phyloP scores from a whole-genome alignment of 2,329 filamentous ascomycete species.

The Biscogniauxia sp. region DNA sequence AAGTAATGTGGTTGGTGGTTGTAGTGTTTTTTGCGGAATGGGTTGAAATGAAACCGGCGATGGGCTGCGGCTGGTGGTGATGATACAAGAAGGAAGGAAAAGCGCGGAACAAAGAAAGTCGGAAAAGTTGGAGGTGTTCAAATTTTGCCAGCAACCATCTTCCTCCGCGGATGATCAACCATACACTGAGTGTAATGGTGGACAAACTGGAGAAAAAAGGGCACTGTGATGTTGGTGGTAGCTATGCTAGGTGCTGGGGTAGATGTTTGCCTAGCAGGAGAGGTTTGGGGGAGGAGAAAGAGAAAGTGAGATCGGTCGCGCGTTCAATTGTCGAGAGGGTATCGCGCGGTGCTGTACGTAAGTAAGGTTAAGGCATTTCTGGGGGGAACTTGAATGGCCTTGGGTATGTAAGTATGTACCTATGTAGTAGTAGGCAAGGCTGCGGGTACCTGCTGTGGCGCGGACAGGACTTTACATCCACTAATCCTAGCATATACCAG shows the following conservation, averaged over 20 bases:
- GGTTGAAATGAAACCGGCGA: constrained; percentile 2
- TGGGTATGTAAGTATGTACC: too few relatives aligned
- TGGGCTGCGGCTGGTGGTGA: constrained; percentile 10
- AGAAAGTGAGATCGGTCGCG: constrained; percentile 26
- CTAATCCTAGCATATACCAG: too few relatives aligned
- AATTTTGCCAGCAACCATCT: constrained; percentile 26
- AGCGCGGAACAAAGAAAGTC: constrained; percentile 20
- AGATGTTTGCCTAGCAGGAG: constrained; percentile 5
- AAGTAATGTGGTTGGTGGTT: not conserved
- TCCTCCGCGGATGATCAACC: constrained; percentile 19
- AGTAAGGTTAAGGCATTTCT: not conserved
- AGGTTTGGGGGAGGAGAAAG: constrained; percentile 12
- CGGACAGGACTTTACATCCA: too few relatives aligned
- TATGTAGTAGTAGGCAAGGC: constrained; percentile 16
- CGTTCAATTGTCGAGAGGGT: constrained; percentile 17
- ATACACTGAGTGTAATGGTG: constrained; percentile 13
- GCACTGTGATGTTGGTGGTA: constrained; percentile 2
- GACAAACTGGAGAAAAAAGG: constrained; percentile 4
- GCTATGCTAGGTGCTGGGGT: constrained; percentile 8
- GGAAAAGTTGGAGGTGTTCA: constrained; percentile 16
- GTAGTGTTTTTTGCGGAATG: constrained; percentile 1
- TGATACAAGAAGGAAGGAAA: constrained; percentile 17
- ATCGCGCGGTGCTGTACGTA: not conserved
- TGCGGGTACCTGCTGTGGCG: constrained; percentile 9
- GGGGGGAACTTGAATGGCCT: not conserved